These are phyloP conservation scores for Oemleria cerasiformis DNA, from an alignment of 306 rosid genomes.

Conservation along the genomic window DNA sequence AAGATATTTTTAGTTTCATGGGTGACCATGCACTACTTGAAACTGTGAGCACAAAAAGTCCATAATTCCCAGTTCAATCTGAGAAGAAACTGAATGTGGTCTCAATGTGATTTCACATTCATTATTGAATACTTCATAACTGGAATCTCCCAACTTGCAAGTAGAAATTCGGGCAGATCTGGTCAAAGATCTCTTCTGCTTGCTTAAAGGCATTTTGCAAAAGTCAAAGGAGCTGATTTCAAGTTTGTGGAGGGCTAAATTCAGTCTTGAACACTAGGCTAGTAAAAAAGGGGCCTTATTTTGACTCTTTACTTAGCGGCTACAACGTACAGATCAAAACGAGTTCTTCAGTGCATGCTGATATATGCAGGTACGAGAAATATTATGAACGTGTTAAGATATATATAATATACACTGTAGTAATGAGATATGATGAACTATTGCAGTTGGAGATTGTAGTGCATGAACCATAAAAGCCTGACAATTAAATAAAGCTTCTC, in stretches of 20 bases:
- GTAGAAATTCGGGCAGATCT: background rate
- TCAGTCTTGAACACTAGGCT: background rate
- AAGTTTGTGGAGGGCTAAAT: background rate
- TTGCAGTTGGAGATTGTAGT: background rate
- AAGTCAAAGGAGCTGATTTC: constrained; percentile 6
- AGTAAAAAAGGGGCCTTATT: background rate
- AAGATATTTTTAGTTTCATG: background rate
- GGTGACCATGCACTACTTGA: no score
- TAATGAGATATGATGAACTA: background rate
- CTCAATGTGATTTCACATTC: background rate
- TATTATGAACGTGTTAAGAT: background rate
- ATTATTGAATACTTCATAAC: background rate
- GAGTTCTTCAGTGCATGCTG: background rate
- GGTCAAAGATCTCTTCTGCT: background rate
- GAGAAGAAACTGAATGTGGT: background rate
- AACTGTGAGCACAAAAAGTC: no score
- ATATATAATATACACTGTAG: background rate
- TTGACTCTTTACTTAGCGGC: background rate
- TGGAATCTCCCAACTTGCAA: background rate
- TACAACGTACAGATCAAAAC: background rate
- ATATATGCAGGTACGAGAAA: background rate
- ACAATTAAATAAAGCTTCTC: constrained; percentile 31
- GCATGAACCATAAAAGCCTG: background rate
- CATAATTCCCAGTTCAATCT: background rate
- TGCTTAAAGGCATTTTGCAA: background rate